Percentiles rank a stretch among this genome's conserved stretches.
Conservation (phyloP, 2,329 filamentous ascomycete genomes). For the Blumeriella jaapii region DNA sequence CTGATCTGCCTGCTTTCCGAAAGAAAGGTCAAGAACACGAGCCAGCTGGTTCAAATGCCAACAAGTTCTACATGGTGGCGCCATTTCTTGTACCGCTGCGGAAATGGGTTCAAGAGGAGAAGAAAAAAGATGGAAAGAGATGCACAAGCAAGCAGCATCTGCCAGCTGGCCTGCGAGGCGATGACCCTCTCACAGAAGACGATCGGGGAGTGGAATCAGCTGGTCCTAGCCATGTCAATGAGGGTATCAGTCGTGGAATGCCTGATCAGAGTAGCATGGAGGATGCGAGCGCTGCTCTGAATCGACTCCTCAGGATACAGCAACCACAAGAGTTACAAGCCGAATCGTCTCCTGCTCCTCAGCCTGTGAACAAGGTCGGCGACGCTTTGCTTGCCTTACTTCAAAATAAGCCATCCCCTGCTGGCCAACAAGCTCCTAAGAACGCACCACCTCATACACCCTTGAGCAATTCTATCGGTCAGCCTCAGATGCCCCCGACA, state of each 20-base stretch:
- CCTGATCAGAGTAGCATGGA: slow-evolving; percentile 33
- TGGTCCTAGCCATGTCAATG: slow-evolving; percentile 3
- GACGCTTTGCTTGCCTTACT: slow-evolving; percentile 46
- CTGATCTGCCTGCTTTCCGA: slow-evolving; percentile 71
- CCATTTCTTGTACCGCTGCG: slow-evolving; percentile 79
- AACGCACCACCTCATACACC: slow-evolving; percentile 37
- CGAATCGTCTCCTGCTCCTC: slow-evolving; percentile 7
- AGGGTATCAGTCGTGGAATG: slow-evolving; percentile 5
- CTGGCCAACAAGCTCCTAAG: slow-evolving; percentile 9
- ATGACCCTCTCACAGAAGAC: slow-evolving; percentile 52
- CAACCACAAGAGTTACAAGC: slow-evolving; percentile 38
- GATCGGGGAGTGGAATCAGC: slow-evolving; percentile 31
- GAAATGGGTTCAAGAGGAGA: slow-evolving; percentile 82
- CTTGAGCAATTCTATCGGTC: slow-evolving; percentile 39
- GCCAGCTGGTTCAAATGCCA: slow-evolving; percentile 46
- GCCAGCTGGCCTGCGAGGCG: slow-evolving; percentile 34
- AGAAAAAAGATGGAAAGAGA: slow-evolving; percentile 52
- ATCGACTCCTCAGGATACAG: slow-evolving; percentile 44
- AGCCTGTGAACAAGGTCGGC: slow-evolving; percentile 25
- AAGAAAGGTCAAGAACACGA: slow-evolving; percentile 51
- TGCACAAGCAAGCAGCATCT: slow-evolving; percentile 32
- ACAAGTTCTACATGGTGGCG: slow-evolving; percentile 97
- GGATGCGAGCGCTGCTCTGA: slow-evolving; percentile 38
- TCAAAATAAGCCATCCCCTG: slow-evolving; percentile 19
- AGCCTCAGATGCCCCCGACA: slow-evolving; percentile 41